These are phyloP conservation scores for Aspergillus carlsbadensis DNA, from an alignment of 495 filamentous ascomycete species.

Conservation along the genomic window DNA sequence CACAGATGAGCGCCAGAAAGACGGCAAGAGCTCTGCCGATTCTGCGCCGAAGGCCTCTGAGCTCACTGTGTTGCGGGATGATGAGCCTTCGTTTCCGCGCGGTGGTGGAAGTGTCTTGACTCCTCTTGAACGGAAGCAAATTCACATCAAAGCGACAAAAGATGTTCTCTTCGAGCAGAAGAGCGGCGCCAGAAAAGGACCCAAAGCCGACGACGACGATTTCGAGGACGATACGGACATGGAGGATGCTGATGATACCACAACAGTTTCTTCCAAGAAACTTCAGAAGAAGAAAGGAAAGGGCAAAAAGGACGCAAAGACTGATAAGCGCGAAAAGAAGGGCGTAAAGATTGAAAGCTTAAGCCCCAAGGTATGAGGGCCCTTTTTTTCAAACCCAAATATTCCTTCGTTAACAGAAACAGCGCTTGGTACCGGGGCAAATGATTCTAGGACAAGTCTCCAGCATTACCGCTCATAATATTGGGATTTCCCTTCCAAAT, in stretches of 20 bases:
- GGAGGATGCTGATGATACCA: constrained; percentile 39
- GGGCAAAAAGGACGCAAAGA: constrained; percentile 46
- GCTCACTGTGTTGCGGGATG: constrained; percentile 61
- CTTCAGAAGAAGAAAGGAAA: constrained; percentile 47
- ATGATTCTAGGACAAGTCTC: constrained; percentile 84
- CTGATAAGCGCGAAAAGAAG: constrained; percentile 50
- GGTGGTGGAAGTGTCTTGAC: constrained; percentile 89
- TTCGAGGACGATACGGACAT: constrained; percentile 49
- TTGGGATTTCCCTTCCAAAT: constrained; percentile 83
- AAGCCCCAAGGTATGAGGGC: constrained; percentile 73
- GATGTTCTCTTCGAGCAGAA: constrained; percentile 93
- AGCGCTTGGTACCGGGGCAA: constrained; percentile 81
- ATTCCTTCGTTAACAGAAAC: constrained; percentile 35
- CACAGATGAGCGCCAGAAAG: constrained; percentile 37
- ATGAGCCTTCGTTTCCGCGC: constrained; percentile 87
- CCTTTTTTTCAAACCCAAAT: not conserved
- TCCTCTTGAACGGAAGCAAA: constrained; percentile 92
- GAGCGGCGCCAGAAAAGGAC: constrained; percentile 47
- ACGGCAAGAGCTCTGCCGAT: constrained; percentile 18
- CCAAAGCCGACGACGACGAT: constrained; percentile 39
- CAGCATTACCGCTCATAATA: constrained; percentile 73
- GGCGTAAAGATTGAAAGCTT: constrained; percentile 76
- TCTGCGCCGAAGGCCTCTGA: constrained; percentile 41
- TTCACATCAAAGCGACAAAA: constrained; percentile 86
- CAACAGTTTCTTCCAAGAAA: constrained; percentile 46